Evolutionary conservation across 192 early-diverging fungal genomes (phyloP).

Genomic region (Mortierella alpina): DNA sequence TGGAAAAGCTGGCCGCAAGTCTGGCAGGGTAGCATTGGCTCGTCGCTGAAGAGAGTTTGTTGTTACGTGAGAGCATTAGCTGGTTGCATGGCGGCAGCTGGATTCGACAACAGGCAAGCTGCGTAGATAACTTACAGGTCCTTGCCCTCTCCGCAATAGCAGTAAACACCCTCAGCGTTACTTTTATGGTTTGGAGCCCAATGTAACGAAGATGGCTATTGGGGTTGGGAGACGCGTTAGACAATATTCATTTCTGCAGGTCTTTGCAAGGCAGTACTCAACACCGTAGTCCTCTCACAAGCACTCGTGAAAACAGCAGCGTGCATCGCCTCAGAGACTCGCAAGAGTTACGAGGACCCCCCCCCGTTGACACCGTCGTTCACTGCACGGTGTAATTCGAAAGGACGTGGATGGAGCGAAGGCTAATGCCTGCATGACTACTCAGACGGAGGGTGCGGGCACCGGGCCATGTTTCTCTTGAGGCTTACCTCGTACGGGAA

Average conservation of each 20-base stretch:
- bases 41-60: conserved; percentile 53
- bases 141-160: conserved; percentile 83
- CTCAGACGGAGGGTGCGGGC: neutral
- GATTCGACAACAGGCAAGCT: neutral
- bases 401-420: neutral
- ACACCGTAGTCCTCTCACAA: neutral
- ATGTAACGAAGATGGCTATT: conserved; percentile 9
- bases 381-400: neutral
- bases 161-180: conserved; percentile 71
- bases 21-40: conserved; percentile 76
- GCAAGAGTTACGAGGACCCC: neutral
- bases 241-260: neutral
- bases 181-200: conserved; percentile 43
- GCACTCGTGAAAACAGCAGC: neutral
- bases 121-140: conserved; percentile 46
- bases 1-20: conserved; percentile 81
- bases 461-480: neutral
- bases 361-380: neutral
- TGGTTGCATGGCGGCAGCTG: neutral
- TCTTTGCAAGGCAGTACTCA: neutral
- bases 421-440: too few relatives aligned
- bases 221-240: neutral
- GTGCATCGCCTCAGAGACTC: neutral
- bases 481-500: conserved; percentile 47
- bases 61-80: neutral